These are phyloP conservation scores for Rhizoclosmatium sp. DNA, from an alignment of 192 early-diverging fungal genomes.

Conservation along the genomic window DNA sequence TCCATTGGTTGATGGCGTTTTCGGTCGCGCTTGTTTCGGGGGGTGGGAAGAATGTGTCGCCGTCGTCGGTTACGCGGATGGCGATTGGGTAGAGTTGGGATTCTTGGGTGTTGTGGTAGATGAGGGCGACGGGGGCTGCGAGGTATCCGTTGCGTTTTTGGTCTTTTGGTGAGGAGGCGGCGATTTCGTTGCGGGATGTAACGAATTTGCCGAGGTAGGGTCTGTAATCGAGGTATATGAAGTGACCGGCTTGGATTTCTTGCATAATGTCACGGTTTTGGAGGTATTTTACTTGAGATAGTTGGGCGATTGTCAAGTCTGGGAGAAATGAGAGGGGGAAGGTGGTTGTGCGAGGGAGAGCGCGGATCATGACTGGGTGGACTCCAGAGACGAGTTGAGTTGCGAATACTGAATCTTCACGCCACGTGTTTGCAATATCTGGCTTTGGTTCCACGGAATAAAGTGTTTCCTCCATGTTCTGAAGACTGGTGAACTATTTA, in stretches of 20 bases:
- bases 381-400: constrained; percentile 16
- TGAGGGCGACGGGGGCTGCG: constrained; percentile 13
- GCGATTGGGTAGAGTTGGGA: constrained; percentile 6
- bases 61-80: constrained; percentile 25
- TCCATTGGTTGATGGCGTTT: background rate
- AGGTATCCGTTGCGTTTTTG: constrained; percentile 1
- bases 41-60: constrained; percentile 22
- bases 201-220: constrained; percentile 4
- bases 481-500: background rate
- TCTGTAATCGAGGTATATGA: constrained; percentile 5
- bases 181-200: background rate
- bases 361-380: constrained; percentile 14
- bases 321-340: background rate
- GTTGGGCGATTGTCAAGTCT: background rate
- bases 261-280: background rate
- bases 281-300: background rate
- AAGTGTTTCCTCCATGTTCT: background rate
- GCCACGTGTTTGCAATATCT: constrained; percentile 2
- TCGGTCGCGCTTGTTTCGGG: background rate
- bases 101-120: constrained; percentile 21
- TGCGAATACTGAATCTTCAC: constrained; percentile 20
- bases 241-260: constrained; percentile 2
- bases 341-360: background rate
- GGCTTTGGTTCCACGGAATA: background rate
- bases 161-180: background rate